Evolutionary conservation across 2,329 filamentous ascomycete species (phyloP), one percentile per base, ranked within the genome.

Genomic region (Fusarium sp.): DNA sequence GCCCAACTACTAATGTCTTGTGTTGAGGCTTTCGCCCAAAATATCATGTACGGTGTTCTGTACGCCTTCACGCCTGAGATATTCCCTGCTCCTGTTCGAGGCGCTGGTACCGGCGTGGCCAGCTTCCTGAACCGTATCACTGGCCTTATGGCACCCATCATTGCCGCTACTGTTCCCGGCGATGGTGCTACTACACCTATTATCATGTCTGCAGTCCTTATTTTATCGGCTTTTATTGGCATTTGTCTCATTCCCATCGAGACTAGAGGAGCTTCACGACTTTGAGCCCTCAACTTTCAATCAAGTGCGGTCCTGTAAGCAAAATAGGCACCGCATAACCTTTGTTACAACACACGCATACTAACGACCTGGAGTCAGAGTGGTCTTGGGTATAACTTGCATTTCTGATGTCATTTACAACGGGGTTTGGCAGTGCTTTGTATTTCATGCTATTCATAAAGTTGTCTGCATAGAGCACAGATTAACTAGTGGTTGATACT

Each of bases 51-150:
- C 80, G 92, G 91, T 63, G 91, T 93, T 3, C 82, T 94, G 3
- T 94, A 93, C 78, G 91, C 92, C 12, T 94, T 93, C 78, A 94
- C 92, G 0, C 92, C 92, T 0, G 92, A 94, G 77, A 89, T 94
- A 33, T 94, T 94, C 81, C 92, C 92, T 1, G 90, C 91, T 0
- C 91, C 91, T 2, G 89, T 92, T 27, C 85, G 92, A 37, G 92
- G 92, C 10, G 92, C 91, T 0, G 92, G 91, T 10, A 92, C 90
- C 0, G 92, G 92, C 45, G 91, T 94, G 52, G 89, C 90, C 27
- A 92, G 89, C 77, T 92, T 93, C 77, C 80, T 94, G 67, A 94
- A 94, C 79, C 85, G 92, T 41, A 78, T 92, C 44, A 88, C 88
- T 10, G 92, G 92, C 10, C 83, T 94, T 16, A 84, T 90, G 75